Evolutionary conservation across 257 asterid genomes (phyloP).

Genomic region (Solanum pinnatisectum): DNA sequence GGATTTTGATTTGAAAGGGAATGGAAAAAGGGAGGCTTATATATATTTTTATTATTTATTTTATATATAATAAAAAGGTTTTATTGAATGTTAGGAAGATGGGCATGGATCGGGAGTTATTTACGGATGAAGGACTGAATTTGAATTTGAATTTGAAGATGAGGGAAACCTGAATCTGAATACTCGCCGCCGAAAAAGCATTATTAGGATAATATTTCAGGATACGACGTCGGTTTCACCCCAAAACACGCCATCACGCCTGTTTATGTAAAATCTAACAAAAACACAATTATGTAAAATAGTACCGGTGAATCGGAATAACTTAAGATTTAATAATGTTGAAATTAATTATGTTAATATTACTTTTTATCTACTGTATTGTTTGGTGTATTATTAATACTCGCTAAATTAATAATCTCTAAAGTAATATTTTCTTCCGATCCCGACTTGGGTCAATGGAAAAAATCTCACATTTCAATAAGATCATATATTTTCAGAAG

Average conservation of each 20-base stretch:
- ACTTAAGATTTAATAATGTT: not conserved
- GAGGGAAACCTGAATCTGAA: not conserved
- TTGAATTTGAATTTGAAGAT: constrained; percentile 45
- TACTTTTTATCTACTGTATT: not conserved
- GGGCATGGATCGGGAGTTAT: constrained; percentile 39
- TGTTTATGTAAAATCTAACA: not conserved
- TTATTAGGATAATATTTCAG: not conserved
- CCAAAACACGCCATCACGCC: not conserved
- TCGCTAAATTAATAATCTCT: no score
- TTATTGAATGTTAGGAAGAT: not conserved
- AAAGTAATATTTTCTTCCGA: no score
- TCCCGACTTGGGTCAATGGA: no score
- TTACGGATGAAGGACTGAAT: constrained; percentile 32
- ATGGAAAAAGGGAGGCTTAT: not conserved
- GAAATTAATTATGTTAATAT: not conserved
- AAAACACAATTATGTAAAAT: not conserved
- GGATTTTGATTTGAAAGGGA: constrained; percentile 18
- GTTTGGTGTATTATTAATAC: not conserved
- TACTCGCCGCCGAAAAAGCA: not conserved
- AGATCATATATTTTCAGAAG: no score
- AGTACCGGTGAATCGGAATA: not conserved
- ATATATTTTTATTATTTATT: not conserved
- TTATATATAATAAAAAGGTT: not conserved
- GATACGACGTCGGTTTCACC: not conserved
- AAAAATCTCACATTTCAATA: no score